Conservation (phyloP, 1,284 basidiomycete species). For the Cryptococcus neoformans region DNA sequence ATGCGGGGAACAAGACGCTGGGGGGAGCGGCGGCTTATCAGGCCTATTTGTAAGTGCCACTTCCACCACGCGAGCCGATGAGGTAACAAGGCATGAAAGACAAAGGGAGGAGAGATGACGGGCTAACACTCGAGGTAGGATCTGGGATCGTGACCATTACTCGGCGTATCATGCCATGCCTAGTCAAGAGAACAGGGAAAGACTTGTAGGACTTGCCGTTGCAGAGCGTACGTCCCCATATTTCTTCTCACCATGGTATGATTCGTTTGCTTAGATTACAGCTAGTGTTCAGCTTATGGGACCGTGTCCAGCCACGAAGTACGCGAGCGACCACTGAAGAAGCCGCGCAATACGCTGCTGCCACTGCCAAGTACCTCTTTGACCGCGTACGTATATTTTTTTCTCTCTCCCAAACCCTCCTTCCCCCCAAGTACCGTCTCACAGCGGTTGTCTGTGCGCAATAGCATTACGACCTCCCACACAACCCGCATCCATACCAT, state of each 20-base stretch:
- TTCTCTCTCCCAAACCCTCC: neutral
- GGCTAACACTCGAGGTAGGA: conserved; percentile 8
- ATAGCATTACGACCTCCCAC: conserved; percentile 34
- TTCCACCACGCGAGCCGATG: neutral
- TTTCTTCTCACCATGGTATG: neutral
- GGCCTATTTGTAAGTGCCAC: conserved; percentile 35
- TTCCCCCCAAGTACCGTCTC: neutral
- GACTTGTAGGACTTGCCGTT: conserved; percentile 40
- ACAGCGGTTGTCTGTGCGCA: neutral
- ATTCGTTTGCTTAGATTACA: neutral
- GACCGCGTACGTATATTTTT: conserved; percentile 26
- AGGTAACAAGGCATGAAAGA: neutral
- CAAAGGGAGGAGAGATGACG: neutral
- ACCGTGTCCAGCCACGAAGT: conserved; percentile 29
- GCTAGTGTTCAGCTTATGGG: conserved; percentile 41
- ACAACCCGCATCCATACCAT: conserved; percentile 14
- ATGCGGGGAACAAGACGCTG: conserved; percentile 35
- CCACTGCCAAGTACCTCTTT: conserved; percentile 44
- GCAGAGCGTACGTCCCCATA: conserved; percentile 36
- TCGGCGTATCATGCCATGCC: conserved; percentile 32
- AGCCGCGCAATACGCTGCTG: conserved; percentile 42
- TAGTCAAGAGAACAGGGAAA: conserved; percentile 31
- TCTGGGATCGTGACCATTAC: conserved; percentile 44
- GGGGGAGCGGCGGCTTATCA: conserved; percentile 47
- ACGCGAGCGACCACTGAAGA: conserved; percentile 28